Conservation (phyloP, 164 flowering plant species). For the Magnolia officinalis region DNA sequence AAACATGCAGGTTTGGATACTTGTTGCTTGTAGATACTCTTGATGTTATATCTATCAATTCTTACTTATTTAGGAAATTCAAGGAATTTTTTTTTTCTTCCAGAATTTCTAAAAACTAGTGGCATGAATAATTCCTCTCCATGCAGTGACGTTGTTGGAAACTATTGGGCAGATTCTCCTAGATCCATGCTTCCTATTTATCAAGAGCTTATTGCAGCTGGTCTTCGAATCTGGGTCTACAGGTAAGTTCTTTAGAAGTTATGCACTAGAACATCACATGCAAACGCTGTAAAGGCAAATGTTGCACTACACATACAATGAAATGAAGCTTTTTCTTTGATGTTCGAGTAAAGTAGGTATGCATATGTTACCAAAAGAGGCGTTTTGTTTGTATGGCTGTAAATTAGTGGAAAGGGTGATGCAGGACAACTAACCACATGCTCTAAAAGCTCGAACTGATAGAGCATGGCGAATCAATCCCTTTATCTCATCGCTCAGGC, state of each 20-base stretch:
- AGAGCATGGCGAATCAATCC: too few relatives aligned
- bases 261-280: too few relatives aligned
- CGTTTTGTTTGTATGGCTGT: too few relatives aligned
- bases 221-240: slow-evolving; percentile 82
- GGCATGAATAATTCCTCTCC: background rate
- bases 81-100: background rate
- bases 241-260: slow-evolving; percentile 40
- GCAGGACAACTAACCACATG: too few relatives aligned
- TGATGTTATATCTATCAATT: background rate
- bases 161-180: slow-evolving; percentile 84
- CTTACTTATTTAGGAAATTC: background rate
- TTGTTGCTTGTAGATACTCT: background rate
- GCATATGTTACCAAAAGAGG: too few relatives aligned
- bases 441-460: too few relatives aligned
- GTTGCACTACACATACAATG: too few relatives aligned
- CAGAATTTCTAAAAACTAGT: background rate
- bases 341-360: too few relatives aligned
- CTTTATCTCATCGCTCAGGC: too few relatives aligned
- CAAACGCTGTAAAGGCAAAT: too few relatives aligned
- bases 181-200: slow-evolving; percentile 88
- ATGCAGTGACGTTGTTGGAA: slow-evolving; percentile 68
- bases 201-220: slow-evolving; percentile 75
- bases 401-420: too few relatives aligned
- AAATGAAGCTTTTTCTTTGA: too few relatives aligned
- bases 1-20: slow-evolving; percentile 68